Conservation (phyloP, 345 rosid species). For the Eucalyptus curtisii region DNA sequence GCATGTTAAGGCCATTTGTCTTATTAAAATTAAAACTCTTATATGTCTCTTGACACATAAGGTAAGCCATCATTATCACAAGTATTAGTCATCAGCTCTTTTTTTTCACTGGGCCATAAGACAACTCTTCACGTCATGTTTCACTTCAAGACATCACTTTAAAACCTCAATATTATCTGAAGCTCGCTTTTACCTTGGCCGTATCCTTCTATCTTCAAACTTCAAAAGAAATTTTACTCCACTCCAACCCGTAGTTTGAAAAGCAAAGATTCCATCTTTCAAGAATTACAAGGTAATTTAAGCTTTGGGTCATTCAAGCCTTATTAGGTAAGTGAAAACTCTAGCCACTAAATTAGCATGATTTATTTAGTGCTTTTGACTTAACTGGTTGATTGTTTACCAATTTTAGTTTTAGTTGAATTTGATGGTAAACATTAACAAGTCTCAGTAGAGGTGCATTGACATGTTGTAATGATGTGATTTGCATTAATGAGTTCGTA, state of each 20-base stretch:
- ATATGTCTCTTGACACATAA: neutral
- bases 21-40: neutral
- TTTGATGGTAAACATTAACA: neutral
- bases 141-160: neutral
- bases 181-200: neutral
- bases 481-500: neutral
- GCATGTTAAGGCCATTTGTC: neutral
- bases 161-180: neutral
- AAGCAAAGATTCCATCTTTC: neutral
- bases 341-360: neutral
- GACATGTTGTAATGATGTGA: neutral
- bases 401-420: neutral
- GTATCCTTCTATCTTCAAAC: neutral
- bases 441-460: neutral
- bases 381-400: neutral
- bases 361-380: neutral
- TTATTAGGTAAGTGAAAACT: neutral
- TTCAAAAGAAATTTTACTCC: neutral
- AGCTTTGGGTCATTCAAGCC: neutral
- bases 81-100: neutral
- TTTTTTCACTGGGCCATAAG: neutral
- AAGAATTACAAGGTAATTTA: neutral
- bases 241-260: neutral
- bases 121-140: neutral
- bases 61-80: neutral